These are phyloP conservation scores for Aspergillus ellipticus DNA, from an alignment of 495 filamentous ascomycete species.

Conservation along the genomic window DNA sequence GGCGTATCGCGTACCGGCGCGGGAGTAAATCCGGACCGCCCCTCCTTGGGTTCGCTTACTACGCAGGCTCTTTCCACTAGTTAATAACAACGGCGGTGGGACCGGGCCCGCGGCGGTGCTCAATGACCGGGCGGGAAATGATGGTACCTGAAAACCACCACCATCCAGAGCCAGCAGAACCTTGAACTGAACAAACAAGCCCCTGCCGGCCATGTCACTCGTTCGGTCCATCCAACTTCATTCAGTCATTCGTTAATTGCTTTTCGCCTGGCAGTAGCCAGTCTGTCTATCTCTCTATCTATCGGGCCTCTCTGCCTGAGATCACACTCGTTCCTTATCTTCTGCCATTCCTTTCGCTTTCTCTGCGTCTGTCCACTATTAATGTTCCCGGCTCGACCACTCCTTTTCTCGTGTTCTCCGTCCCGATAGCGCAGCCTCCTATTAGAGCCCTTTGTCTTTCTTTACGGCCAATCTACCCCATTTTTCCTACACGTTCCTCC, in stretches of 20 bases:
- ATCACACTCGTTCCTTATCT: conserved; percentile 9
- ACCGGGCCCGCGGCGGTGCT: background rate
- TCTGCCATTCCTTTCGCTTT: conserved; percentile 23
- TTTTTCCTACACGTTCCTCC: conserved; percentile 1
- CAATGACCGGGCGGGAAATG: conserved; percentile 1
- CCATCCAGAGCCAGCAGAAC: background rate
- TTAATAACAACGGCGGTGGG: background rate
- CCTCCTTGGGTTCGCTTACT: background rate
- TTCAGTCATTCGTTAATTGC: conserved; percentile 41
- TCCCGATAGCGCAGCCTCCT: conserved; percentile 20
- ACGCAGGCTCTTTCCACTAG: background rate
- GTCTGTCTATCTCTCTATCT: conserved; percentile 3
- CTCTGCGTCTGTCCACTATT: conserved; percentile 21
- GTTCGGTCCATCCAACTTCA: conserved; percentile 26
- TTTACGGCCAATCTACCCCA: conserved; percentile 2
- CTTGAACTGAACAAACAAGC: conserved; percentile 6
- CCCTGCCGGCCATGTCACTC: conserved; percentile 26
- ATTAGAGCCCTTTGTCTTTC: conserved; percentile 2
- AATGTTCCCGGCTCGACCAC: conserved; percentile 29
- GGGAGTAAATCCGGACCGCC: background rate
- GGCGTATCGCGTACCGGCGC: background rate
- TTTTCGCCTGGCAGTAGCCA: conserved; percentile 6
- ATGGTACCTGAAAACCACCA: conserved; percentile 3
- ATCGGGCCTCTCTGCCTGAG: conserved; percentile 8
- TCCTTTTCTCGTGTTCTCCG: conserved; percentile 30